phyloP scores from a whole-genome alignment of 2,329 filamentous ascomycete species.

The Trichoderma hamatum region DNA sequence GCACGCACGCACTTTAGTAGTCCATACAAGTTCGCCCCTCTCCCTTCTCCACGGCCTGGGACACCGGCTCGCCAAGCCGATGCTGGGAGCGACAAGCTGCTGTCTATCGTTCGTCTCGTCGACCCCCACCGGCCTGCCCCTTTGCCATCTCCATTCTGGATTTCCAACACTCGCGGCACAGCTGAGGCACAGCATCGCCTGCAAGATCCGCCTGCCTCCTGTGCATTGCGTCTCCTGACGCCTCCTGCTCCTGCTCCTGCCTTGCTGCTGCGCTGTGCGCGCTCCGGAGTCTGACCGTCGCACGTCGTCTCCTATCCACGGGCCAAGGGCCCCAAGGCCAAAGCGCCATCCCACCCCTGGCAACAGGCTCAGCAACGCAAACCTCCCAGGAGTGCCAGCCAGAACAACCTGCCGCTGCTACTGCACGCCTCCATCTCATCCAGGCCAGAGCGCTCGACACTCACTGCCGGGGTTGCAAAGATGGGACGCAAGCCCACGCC shows the following conservation, averaged over 20 bases:
- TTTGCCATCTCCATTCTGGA: slow-evolving; percentile 24
- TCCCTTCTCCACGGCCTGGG: slow-evolving; percentile 22
- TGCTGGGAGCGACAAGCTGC: slow-evolving; percentile 16
- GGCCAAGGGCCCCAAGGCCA: not conserved
- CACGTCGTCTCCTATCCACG: slow-evolving; percentile 20
- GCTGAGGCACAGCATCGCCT: slow-evolving; percentile 20
- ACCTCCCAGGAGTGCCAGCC: slow-evolving; percentile 23
- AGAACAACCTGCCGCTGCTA: slow-evolving; percentile 16
- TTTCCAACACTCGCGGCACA: slow-evolving; percentile 6
- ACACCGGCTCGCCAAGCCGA: slow-evolving; percentile 23
- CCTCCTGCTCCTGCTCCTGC: not conserved
- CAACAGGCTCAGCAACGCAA: slow-evolving; percentile 21
- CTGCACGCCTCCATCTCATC: slow-evolving; percentile 10
- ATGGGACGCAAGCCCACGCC: slow-evolving; percentile 64
- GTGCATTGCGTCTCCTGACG: slow-evolving; percentile 15
- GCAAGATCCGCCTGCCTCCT: not conserved
- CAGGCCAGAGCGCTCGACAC: slow-evolving; percentile 2
- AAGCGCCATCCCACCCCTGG: slow-evolving; percentile 32
- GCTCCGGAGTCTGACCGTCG: slow-evolving; percentile 19
- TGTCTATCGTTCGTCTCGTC: slow-evolving; percentile 23
- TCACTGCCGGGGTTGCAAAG: slow-evolving; percentile 25
- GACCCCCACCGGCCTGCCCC: slow-evolving; percentile 24
- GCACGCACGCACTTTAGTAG: slow-evolving; percentile 8
- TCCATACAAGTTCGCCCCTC: slow-evolving; percentile 13
- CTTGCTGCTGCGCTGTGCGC: slow-evolving; percentile 23